Percentiles rank a stretch among this genome's conserved stretches.
Conservation (phyloP, 306 rosid genomes). For the Argentina anserina region DNA sequence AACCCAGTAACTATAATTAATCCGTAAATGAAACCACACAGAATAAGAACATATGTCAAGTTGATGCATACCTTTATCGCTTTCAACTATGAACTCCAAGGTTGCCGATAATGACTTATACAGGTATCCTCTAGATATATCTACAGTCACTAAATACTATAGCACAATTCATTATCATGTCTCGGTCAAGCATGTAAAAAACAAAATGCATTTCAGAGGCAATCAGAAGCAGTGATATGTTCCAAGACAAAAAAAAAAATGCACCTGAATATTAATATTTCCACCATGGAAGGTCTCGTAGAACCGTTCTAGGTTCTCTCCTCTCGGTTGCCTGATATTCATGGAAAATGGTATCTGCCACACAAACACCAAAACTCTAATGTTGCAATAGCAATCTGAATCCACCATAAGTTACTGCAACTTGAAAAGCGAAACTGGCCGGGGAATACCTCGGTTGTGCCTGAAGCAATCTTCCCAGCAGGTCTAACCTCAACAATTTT, state of each 20-base stretch:
- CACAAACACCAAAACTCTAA: slow-evolving; percentile 14
- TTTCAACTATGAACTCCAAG: slow-evolving; percentile 76
- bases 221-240: neutral
- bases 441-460: slow-evolving; percentile 66
- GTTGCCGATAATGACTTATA: slow-evolving; percentile 79
- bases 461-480: slow-evolving; percentile 79
- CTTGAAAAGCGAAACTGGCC: neutral
- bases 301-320: slow-evolving; percentile 52
- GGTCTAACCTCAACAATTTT: slow-evolving; percentile 61
- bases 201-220: neutral
- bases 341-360: slow-evolving; percentile 82
- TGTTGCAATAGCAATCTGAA: slow-evolving; percentile 5
- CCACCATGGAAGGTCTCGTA: slow-evolving; percentile 94
- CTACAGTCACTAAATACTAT: slow-evolving; percentile 78
- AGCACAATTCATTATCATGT: slow-evolving; percentile 37
- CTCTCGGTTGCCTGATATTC: slow-evolving; percentile 50
- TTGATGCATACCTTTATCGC: slow-evolving; percentile 53
- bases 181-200: slow-evolving; percentile 13
- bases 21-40: slow-evolving; percentile 5
- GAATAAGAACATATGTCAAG: neutral
- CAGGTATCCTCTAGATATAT: slow-evolving; percentile 77
- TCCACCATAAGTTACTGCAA: neutral
- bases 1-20: slow-evolving; percentile 2
- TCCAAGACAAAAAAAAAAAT: slow-evolving; percentile 16
- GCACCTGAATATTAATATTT: slow-evolving; percentile 82